Evolutionary conservation across 768 basidiomycete species (phyloP).

Genomic region (Lactifluus pinguis): DNA sequence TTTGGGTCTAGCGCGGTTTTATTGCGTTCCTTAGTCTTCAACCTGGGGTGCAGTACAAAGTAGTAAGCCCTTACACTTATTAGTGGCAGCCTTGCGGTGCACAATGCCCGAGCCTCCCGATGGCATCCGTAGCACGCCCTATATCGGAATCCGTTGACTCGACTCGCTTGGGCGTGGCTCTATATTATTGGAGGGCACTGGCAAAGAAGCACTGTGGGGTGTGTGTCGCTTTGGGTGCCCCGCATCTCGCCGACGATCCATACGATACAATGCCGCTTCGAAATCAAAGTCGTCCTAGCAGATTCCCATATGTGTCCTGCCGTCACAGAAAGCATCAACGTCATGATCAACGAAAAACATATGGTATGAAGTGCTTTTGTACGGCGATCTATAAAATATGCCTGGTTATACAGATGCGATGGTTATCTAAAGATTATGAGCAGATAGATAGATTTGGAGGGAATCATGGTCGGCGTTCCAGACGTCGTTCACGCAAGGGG

Average conservation of each 20-base stretch:
- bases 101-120: background rate
- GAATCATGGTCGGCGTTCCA: background rate
- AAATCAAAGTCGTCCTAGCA: background rate
- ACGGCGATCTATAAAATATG: slow-evolving; percentile 8
- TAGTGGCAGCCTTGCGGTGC: background rate
- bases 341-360: background rate
- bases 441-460: background rate
- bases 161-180: background rate
- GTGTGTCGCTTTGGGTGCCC: background rate
- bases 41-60: background rate
- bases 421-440: slow-evolving; percentile 4
- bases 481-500: background rate
- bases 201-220: background rate
- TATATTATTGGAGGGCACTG: background rate
- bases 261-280: background rate
- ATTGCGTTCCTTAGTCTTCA: background rate
- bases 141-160: background rate
- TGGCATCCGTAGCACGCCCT: background rate
- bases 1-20: background rate
- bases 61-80: background rate
- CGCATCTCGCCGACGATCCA: too few relatives aligned
- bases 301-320: background rate
- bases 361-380: background rate
- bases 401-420: slow-evolving; percentile 13
- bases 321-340: background rate